Evolutionary conservation across 495 filamentous ascomycete species (phyloP), one percentile per base, ranked within the genome.

Genomic region (Penicillium macrosclerotiorum): DNA sequence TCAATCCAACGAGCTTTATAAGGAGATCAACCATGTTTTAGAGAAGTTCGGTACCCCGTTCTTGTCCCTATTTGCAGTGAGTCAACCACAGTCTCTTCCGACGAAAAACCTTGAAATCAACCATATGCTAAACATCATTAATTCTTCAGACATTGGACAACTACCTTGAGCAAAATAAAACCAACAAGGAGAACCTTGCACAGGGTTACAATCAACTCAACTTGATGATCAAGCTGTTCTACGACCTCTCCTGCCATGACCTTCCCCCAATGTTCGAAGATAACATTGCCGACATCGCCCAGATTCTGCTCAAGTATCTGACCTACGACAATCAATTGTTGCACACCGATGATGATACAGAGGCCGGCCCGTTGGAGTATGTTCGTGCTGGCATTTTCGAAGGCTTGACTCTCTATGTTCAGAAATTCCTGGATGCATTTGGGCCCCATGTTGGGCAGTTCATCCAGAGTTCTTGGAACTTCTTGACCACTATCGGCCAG

Each of bases 211-310:
- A 82, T 40, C 90, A 90, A 18, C 75, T 97, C 47, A 89, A 89
- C 57, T 72, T 96, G 18, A 79, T 95, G 47, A 74, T 95, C 45
- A 92, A 96, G 68, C 75, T 99, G 27, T 83, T 96, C 57, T 95
- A 92, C 70, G 94, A 99, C 66, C 80, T 99, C 9, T 93, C 90
- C 24, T 95, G 86, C 64, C 94, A 99, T 62, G 94, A 99, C 62
- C 79, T 99, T 44, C 89, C 94, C 8, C 90, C 92, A 6, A 80
- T 87, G 53, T 96, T 99, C 63, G 89, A 93, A 73, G 83, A 94
- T 26, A 83, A 93, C 55, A 76, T 97, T 32, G 56, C 75, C 8
- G 77, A 78, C 30, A 85, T 99, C 51, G 84, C 88, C 12, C 64
- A 71, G 8, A 71, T 96, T 4, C 74, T 97, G 4, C 89, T 95